These are phyloP conservation scores for Taphrina betulina DNA, from an alignment of 1,139 yeast species.

Conservation along the genomic window DNA sequence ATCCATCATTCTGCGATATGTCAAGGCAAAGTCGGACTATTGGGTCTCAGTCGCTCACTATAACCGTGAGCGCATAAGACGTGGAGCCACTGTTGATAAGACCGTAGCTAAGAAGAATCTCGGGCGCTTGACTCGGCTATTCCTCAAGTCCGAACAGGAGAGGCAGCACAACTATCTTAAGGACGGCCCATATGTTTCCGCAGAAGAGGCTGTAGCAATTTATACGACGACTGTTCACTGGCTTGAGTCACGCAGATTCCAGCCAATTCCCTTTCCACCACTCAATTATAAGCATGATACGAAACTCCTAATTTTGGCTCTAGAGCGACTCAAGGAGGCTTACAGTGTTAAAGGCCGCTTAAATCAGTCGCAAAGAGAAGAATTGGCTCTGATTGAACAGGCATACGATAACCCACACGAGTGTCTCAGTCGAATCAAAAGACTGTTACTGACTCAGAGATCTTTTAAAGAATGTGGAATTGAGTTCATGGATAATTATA, in stretches of 20 bases:
- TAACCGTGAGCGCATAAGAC: conserved; percentile 80
- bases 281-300: conserved; percentile 90
- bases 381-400: conserved; percentile 86
- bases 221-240: conserved; percentile 87
- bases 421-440: conserved; percentile 78
- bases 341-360: conserved; percentile 80
- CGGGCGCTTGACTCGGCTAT: conserved; percentile 84
- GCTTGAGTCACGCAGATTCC: conserved; percentile 82
- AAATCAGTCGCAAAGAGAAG: conserved; percentile 87
- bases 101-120: conserved; percentile 90
- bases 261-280: conserved; percentile 93
- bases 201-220: conserved; percentile 83
- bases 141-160: conserved; percentile 91
- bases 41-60: conserved; percentile 94
- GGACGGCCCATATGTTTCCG: conserved; percentile 83
- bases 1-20: conserved; percentile 79
- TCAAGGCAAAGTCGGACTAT: conserved; percentile 93
- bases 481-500: conserved; percentile 90
- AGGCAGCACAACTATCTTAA: conserved; percentile 76
- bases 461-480: conserved; percentile 86
- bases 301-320: conserved; percentile 78
- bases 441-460: conserved; percentile 78
- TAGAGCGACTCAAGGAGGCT: conserved; percentile 81
- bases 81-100: conserved; percentile 89
- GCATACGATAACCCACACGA: conserved; percentile 98